These are phyloP conservation scores for Thozetella sp. DNA, from an alignment of 495 filamentous ascomycete genomes.

Conservation along the genomic window DNA sequence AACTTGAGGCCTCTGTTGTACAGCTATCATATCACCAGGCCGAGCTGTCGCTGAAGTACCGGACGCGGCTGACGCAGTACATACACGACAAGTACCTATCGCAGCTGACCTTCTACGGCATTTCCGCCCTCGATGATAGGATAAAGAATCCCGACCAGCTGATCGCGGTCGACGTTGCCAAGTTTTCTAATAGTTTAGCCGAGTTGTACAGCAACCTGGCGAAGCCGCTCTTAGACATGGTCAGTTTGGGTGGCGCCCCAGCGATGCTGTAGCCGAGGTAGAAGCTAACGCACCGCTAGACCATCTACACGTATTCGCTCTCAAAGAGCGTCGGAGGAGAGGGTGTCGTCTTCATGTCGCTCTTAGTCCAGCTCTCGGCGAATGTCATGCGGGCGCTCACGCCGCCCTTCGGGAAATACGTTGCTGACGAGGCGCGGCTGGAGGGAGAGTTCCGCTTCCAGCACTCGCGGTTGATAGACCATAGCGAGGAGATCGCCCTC, in stretches of 20 bases:
- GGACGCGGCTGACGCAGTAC: constrained; percentile 86
- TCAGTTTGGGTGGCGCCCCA: constrained; percentile 23
- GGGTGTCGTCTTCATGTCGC: constrained; percentile 89
- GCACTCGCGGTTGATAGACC: constrained; percentile 91
- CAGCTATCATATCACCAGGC: constrained; percentile 97
- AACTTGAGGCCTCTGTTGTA: constrained; percentile 3
- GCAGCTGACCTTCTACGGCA: constrained; percentile 96
- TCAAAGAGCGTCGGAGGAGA: constrained; percentile 94
- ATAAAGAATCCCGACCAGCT: constrained; percentile 99
- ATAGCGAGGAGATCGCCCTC: constrained; percentile 91
- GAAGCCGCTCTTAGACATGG: constrained; percentile 92
- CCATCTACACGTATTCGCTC: constrained; percentile 91
- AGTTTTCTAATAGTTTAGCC: constrained; percentile 92
- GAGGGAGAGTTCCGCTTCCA: constrained; percentile 97
- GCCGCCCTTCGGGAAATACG: constrained; percentile 97
- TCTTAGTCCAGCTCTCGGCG: constrained; percentile 91
- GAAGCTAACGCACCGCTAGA: constrained; percentile 30
- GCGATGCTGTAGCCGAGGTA: too few relatives aligned
- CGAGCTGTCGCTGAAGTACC: constrained; percentile 88
- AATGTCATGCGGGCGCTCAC: constrained; percentile 92
- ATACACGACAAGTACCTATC: constrained; percentile 93
- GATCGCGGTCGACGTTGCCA: constrained; percentile 93
- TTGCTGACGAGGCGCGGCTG: constrained; percentile 90
- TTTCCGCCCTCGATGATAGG: constrained; percentile 92
- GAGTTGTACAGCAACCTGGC: constrained; percentile 98